Conservation (phyloP, 1,284 basidiomycete genomes). For the Pisolithus thermaeus region DNA sequence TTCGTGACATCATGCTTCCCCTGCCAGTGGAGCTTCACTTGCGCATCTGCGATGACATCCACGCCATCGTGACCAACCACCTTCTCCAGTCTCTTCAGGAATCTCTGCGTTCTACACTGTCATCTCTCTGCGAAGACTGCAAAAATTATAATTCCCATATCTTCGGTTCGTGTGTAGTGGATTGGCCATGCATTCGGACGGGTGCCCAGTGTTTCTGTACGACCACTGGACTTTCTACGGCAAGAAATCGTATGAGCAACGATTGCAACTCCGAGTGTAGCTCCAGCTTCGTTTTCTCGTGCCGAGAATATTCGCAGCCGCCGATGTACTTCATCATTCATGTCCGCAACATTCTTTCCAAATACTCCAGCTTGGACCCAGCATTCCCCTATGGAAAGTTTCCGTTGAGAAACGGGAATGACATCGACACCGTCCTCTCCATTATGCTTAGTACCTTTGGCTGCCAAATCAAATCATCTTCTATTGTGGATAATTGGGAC, state of each 20-base stretch:
- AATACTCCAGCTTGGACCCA: slow-evolving; percentile 22
- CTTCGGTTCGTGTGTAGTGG: slow-evolving; percentile 26
- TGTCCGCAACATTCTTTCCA: slow-evolving; percentile 18
- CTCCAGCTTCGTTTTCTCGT: slow-evolving; percentile 13
- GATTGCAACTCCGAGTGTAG: slow-evolving; percentile 8
- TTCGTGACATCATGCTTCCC: slow-evolving; percentile 18
- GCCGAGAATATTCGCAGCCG: slow-evolving; percentile 25
- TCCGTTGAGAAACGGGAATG: slow-evolving; percentile 14
- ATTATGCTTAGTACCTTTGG: slow-evolving; percentile 22
- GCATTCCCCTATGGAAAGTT: slow-evolving; percentile 20
- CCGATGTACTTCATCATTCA: slow-evolving; percentile 27
- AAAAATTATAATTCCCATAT: slow-evolving; percentile 27
- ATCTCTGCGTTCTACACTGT: slow-evolving; percentile 17
- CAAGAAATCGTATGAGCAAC: slow-evolving; percentile 6
- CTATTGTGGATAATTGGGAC: slow-evolving; percentile 22
- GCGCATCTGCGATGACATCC: slow-evolving; percentile 27
- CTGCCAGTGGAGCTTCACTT: slow-evolving; percentile 48
- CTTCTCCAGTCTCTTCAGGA: slow-evolving; percentile 25
- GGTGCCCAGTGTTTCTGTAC: slow-evolving; percentile 25
- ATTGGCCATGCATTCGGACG: slow-evolving; percentile 27
- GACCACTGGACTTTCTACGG: slow-evolving; percentile 13
- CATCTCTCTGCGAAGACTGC: slow-evolving; percentile 26
- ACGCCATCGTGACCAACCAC: slow-evolving; percentile 17
- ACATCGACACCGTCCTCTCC: slow-evolving; percentile 24
- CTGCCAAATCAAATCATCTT: slow-evolving; percentile 13